phyloP scores from a whole-genome alignment of 2,329 filamentous ascomycete genomes.

The Claviceps spartinae region DNA sequence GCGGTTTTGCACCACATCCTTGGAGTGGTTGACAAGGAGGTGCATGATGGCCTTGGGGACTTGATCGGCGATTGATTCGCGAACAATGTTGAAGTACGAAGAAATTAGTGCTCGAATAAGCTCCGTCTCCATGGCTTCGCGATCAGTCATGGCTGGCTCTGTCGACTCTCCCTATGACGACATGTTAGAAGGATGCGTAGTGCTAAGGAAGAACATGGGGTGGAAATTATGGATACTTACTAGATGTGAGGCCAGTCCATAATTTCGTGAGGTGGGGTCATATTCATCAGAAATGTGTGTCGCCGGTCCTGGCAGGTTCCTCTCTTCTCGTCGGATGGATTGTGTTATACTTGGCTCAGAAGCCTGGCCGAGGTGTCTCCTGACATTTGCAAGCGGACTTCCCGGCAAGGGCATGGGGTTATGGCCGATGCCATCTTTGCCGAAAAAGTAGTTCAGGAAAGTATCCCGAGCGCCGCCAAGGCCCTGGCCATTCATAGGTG shows the following conservation, averaged over 20 bases:
- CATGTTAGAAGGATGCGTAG: neutral
- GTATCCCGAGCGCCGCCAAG: constrained; percentile 64
- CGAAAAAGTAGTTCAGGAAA: constrained; percentile 97
- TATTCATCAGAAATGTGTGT: constrained; percentile 26
- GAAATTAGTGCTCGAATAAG: constrained; percentile 92
- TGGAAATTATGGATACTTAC: constrained; percentile 32
- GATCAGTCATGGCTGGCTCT: constrained; percentile 83
- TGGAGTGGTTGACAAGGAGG: constrained; percentile 92
- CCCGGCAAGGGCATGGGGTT: constrained; percentile 22
- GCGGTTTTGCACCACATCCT: constrained; percentile 93
- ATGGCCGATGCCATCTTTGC: constrained; percentile 63
- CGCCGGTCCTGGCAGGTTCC: constrained; percentile 37
- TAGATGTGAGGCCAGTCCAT: constrained; percentile 37
- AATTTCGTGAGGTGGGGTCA: constrained; percentile 26
- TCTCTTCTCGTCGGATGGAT: constrained; percentile 63
- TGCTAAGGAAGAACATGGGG: neutral
- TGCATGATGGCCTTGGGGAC: constrained; percentile 99
- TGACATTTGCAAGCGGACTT: constrained; percentile 12
- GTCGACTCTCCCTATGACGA: constrained; percentile 40
- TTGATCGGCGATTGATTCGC: constrained; percentile 96
- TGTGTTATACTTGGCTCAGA: constrained; percentile 72
- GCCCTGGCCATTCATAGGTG: constrained; percentile 45
- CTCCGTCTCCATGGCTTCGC: constrained; percentile 94
- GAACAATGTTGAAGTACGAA: constrained; percentile 98
- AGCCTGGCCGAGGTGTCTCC: constrained; percentile 63